Evolutionary conservation across 2,329 filamentous ascomycete species (phyloP), one percentile per base, ranked within the genome.

Genomic region (Arthrobotrys entomopaga): DNA sequence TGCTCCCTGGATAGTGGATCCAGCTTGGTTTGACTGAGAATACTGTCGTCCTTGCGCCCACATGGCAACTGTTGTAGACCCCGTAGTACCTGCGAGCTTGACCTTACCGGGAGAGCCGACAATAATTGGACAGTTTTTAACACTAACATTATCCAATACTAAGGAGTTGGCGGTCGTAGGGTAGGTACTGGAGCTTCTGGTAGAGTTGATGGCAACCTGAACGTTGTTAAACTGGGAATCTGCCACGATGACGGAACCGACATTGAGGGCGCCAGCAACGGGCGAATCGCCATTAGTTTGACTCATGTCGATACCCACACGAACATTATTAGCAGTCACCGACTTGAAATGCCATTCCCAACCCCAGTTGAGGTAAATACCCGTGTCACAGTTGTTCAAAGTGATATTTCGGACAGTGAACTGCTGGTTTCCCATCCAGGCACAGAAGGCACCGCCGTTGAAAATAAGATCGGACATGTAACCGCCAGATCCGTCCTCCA

Each of bases 331-430:
- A 81, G 96, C 91, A 54, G 83, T 86, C 43, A 96, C 77, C 34
- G 87, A 90, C 80, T 94, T 92, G 38, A 69, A 54, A 19, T 89
- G 88, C 90, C 91, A 96, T 13, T 88, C 84, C 92, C 70, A 74
- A 95, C 83, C 94, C 91, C 92, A 96, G 84, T 92, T 92, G 88
- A 95, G 90, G 83, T 87, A 92, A 77, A 96, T 88, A 76, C 91
- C 92, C 1, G 91, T 95, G 79, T 91, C 86, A 84, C 91, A 94
- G 81, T 87, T 85, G 81, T 91, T 74, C 85, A 96, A 96, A 26
- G 86, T 90, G 80, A 96, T 79, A 82, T 96, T 95, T 77, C 92
- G 89, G 24, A 89, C 89, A 43, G 91, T 94, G 82, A 93, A 95
- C 82, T 96, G 92, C 83, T 75, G 71, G 48, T 70, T 75, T 40